A percentile compares a stretch with the other conserved stretches of the same genome.
Conservation (phyloP, 148 eudicot genomes). For the Limonium bicolor region DNA sequence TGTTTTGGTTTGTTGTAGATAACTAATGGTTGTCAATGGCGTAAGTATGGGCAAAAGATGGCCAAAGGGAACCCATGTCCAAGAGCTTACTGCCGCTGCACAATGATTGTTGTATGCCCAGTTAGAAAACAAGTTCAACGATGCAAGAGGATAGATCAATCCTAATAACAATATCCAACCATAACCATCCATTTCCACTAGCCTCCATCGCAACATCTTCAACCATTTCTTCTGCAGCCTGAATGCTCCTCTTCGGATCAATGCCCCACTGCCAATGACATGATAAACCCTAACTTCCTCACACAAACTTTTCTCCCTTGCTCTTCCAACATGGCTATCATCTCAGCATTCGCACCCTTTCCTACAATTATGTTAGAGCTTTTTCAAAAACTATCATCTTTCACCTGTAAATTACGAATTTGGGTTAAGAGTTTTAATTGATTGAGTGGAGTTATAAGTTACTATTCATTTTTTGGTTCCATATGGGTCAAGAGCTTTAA, state of each 20-base stretch:
- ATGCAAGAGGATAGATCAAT: constrained; percentile 21
- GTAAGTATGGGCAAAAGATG: constrained; percentile 62
- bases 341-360: constrained; percentile 25
- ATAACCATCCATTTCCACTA: constrained; percentile 29
- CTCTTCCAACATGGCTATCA: constrained; percentile 27
- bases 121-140: constrained; percentile 40
- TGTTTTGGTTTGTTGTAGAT: constrained; percentile 19
- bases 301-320: constrained; percentile 13
- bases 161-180: constrained; percentile 24
- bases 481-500: too few relatives aligned
- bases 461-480: too few relatives aligned
- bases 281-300: constrained; percentile 19
- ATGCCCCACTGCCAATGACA: constrained; percentile 14
- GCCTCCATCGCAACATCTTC: constrained; percentile 22
- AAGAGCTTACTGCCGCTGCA: constrained; percentile 61
- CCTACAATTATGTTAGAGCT: constrained; percentile 27
- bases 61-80: constrained; percentile 63
- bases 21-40: constrained; percentile 61
- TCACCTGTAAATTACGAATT: too few relatives aligned
- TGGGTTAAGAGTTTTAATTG: too few relatives aligned
- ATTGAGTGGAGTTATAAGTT: too few relatives aligned
- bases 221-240: constrained; percentile 23
- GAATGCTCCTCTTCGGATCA: constrained; percentile 22
- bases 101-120: constrained; percentile 42
- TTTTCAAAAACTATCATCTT: too few relatives aligned